These are phyloP conservation scores for Cylindrodendrum hubeiense DNA, from an alignment of 2,329 filamentous ascomycete species.

Conservation along the genomic window DNA sequence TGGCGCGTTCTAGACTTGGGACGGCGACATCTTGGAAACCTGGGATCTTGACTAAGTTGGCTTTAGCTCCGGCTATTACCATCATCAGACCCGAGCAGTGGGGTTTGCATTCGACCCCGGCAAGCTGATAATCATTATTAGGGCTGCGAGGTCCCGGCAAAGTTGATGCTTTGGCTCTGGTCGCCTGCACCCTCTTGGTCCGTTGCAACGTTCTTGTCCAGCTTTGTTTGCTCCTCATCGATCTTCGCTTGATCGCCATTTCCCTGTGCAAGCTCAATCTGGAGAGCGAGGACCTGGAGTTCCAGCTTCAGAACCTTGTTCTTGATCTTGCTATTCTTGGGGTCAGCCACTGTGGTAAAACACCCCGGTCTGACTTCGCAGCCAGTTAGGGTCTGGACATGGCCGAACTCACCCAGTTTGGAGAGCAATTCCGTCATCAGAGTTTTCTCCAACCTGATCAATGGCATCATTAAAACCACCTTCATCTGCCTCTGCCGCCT, in stretches of 20 bases:
- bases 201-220: slow-evolving; percentile 63
- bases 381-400: neutral
- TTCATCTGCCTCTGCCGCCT: slow-evolving; percentile 63
- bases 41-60: neutral
- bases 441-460: slow-evolving; percentile 56
- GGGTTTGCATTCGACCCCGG: neutral
- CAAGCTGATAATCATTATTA: neutral
- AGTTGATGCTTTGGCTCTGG: slow-evolving; percentile 52
- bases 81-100: neutral
- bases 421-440: slow-evolving; percentile 57
- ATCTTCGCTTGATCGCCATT: slow-evolving; percentile 58
- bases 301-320: slow-evolving; percentile 71
- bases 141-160: slow-evolving; percentile 34
- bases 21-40: neutral
- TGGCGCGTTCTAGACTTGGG: neutral
- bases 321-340: slow-evolving; percentile 61
- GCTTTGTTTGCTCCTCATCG: slow-evolving; percentile 61
- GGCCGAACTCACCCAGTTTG: slow-evolving; percentile 54
- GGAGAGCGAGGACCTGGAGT: slow-evolving; percentile 63
- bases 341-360: slow-evolving; percentile 3
- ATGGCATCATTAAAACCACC: slow-evolving; percentile 62
- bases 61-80: neutral
- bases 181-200: slow-evolving; percentile 52
- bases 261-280: slow-evolving; percentile 65
- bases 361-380: neutral